These are phyloP conservation scores for Gastrodia elata DNA, from an alignment of 106 monocot species.

Conservation along the genomic window DNA sequence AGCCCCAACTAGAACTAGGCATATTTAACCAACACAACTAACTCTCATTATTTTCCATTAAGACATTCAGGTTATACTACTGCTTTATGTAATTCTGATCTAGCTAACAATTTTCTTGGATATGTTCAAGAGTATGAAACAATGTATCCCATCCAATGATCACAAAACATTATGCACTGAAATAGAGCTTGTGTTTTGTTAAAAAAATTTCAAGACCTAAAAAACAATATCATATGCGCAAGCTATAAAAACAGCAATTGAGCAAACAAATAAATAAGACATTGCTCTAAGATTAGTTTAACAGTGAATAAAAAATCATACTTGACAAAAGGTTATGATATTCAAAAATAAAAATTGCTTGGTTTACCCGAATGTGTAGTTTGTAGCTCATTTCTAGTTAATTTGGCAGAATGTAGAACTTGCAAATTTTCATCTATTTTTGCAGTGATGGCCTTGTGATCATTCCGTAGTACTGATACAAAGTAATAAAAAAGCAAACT, in stretches of 20 bases:
- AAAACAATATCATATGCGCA: background rate
- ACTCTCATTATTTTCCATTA: background rate
- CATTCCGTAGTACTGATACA: conserved; percentile 30
- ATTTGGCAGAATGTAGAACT: conserved; percentile 39
- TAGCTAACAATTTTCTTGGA: background rate
- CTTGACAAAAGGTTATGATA: background rate
- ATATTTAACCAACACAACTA: background rate
- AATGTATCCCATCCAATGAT: background rate
- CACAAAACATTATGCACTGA: background rate
- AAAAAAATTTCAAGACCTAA: background rate
- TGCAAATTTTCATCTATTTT: conserved; percentile 46
- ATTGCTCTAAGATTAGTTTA: background rate
- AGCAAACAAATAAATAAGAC: background rate
- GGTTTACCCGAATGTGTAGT: conserved; percentile 16
- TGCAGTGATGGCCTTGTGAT: conserved; percentile 36
- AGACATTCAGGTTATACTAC: background rate
- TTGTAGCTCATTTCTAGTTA: conserved; percentile 10
- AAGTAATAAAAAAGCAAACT: background rate
- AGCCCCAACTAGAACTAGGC: background rate
- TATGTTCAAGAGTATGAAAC: background rate
- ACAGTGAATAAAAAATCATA: background rate
- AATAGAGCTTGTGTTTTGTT: background rate
- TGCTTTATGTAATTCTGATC: background rate
- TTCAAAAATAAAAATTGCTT: background rate
- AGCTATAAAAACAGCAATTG: background rate